A percentile compares a stretch with the other conserved stretches of the same genome.
These are phyloP conservation scores for Leptographium lundbergii DNA, from an alignment of 2,329 filamentous ascomycete species.

Conservation along the genomic window DNA sequence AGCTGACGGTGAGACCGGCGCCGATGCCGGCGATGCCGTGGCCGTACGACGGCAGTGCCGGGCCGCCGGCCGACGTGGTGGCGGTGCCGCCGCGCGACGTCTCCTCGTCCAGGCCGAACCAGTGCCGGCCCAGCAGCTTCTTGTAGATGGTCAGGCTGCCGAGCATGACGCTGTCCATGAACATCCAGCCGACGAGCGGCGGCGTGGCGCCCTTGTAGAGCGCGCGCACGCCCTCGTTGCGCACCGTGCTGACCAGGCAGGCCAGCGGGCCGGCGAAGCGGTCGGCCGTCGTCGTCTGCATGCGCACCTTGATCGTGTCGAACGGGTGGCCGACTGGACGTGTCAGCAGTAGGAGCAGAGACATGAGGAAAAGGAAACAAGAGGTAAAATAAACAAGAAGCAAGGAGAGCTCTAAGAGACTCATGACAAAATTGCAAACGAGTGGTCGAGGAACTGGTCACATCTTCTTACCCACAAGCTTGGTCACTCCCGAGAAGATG, in stretches of 20 bases:
- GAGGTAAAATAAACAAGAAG: no score
- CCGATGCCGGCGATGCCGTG: constrained; percentile 81
- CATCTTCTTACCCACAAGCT: constrained; percentile 56
- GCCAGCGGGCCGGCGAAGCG: constrained; percentile 81
- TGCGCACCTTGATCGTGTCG: constrained; percentile 91
- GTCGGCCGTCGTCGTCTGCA: constrained; percentile 68
- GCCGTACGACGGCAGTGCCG: constrained; percentile 58
- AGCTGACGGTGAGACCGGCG: constrained; percentile 80
- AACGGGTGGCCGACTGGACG: constrained; percentile 57
- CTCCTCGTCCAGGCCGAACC: constrained; percentile 42
- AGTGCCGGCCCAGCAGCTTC: constrained; percentile 63
- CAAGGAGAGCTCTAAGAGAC: no score
- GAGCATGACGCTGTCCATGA: constrained; percentile 88
- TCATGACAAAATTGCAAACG: no score
- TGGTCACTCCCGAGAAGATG: constrained; percentile 89
- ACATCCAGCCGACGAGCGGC: constrained; percentile 93
- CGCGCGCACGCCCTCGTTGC: constrained; percentile 71
- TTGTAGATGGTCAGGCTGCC: constrained; percentile 87
- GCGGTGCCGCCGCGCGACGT: constrained; percentile 16
- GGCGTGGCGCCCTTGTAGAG: constrained; percentile 93
- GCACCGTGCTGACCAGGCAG: constrained; percentile 72
- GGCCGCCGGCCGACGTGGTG: constrained; percentile 21
- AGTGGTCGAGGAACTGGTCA: neutral
- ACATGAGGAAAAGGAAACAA: neutral
- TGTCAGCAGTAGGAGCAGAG: neutral